Percentiles rank a stretch among this genome's conserved stretches.
Evolutionary conservation across 495 filamentous ascomycete species (phyloP).

Genomic region (Aspergillus egyptiacus): DNA sequence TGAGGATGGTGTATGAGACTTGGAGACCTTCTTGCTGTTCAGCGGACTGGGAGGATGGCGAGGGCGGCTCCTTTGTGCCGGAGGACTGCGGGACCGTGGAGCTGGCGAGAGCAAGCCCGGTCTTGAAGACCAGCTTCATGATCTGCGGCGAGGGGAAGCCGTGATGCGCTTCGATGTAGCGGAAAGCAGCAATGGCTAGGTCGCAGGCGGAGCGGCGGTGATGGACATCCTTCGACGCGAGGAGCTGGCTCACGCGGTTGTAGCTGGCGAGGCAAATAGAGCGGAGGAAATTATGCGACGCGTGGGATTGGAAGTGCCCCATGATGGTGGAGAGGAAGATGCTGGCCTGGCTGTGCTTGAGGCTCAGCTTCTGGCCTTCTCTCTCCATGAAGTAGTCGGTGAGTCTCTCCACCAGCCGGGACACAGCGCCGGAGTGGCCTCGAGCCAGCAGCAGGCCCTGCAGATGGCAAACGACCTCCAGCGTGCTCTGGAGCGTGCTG

Average conservation of each 20-base stretch:
- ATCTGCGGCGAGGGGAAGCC: constrained; percentile 12
- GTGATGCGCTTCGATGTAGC: constrained; percentile 16
- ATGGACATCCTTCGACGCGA: constrained; percentile 15
- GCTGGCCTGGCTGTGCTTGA: constrained; percentile 22
- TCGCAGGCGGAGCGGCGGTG: constrained; percentile 24
- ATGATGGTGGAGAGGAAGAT: constrained; percentile 28
- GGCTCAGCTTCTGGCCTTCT: constrained; percentile 25
- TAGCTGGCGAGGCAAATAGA: constrained; percentile 35
- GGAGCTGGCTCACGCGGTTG: constrained; percentile 24
- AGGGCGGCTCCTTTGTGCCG: too few species aligned
- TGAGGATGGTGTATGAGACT: constrained; percentile 15
- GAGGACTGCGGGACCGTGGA: too few species aligned
- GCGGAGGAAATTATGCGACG: constrained; percentile 31
- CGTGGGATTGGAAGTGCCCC: constrained; percentile 27
- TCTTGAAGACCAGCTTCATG: constrained; percentile 19
- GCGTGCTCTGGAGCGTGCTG: constrained; percentile 25
- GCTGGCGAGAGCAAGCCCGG: constrained; percentile 17
- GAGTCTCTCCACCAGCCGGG: constrained; percentile 21
- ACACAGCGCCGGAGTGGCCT: constrained; percentile 19
- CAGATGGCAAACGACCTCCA: constrained; percentile 25
- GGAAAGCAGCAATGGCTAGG: constrained; percentile 28
- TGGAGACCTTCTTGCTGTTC: constrained; percentile 8
- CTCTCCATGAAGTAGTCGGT: constrained; percentile 27
- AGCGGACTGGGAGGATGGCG: background rate
- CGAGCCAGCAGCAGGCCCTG: constrained; percentile 27